Percentiles rank a stretch among this genome's conserved stretches.
phyloP scores from a whole-genome alignment of 768 basidiomycete genomes.

The Postia placenta region DNA sequence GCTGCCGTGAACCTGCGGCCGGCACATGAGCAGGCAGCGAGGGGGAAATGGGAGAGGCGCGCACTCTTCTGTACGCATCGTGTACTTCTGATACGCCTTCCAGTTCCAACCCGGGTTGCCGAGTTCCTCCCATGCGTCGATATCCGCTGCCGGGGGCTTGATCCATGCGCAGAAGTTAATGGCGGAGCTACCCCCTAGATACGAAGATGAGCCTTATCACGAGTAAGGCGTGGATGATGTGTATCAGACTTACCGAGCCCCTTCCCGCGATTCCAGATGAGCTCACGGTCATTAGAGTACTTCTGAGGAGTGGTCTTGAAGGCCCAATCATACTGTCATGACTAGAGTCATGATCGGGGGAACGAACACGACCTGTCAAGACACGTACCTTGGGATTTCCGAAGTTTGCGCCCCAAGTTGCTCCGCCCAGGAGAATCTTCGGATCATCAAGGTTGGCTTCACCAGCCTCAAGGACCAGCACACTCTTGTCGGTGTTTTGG shows the following conservation, averaged over 20 bases:
- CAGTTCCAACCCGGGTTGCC: slow-evolving; percentile 55
- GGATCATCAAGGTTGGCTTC: slow-evolving; percentile 7
- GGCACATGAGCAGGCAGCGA: neutral
- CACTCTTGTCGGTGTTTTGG: slow-evolving; percentile 27
- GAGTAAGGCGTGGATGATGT: neutral
- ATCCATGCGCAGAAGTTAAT: slow-evolving; percentile 36
- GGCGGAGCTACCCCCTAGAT: slow-evolving; percentile 32
- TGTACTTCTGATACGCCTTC: slow-evolving; percentile 15
- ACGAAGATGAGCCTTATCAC: neutral
- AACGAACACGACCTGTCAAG: too few species aligned
- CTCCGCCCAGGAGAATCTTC: slow-evolving; percentile 5
- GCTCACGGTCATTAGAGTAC: slow-evolving; percentile 2
- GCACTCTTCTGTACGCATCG: neutral
- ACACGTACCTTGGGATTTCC: slow-evolving; percentile 3
- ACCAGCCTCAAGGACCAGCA: slow-evolving; percentile 31
- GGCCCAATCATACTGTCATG: slow-evolving; percentile 12
- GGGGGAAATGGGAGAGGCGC: neutral
- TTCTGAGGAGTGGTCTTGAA: slow-evolving; percentile 10
- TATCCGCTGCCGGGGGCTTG: slow-evolving; percentile 23
- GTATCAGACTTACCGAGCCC: slow-evolving; percentile 16
- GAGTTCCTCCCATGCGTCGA: slow-evolving; percentile 37
- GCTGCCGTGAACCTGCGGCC: slow-evolving; percentile 1
- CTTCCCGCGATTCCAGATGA: slow-evolving; percentile 6
- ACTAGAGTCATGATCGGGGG: too few species aligned
- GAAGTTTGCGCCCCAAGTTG: neutral